These are phyloP conservation scores for Pilatotrama ljubarskyi DNA, from an alignment of 768 basidiomycete species.

Conservation along the genomic window DNA sequence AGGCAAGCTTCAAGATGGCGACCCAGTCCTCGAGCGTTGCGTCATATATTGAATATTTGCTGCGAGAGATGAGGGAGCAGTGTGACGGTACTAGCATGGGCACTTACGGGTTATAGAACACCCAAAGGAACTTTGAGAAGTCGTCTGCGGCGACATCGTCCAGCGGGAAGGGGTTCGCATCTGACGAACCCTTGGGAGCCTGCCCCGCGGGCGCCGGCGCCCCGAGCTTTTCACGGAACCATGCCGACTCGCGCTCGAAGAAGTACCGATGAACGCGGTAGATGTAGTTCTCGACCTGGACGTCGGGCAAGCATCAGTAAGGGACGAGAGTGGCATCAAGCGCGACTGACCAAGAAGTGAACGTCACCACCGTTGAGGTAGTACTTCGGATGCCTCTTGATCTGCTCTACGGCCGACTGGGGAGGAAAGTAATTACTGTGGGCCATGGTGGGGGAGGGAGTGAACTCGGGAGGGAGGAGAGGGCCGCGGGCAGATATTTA, in stretches of 20 bases:
- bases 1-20: constrained; percentile 51
- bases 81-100: not conserved
- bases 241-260: constrained; percentile 34
- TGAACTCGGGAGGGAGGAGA: constrained; percentile 8
- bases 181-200: constrained; percentile 30
- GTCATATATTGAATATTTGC: constrained; percentile 56
- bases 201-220: constrained; percentile 22
- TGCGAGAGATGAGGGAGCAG: constrained; percentile 28
- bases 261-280: constrained; percentile 34
- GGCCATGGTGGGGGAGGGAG: constrained; percentile 21
- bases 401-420: constrained; percentile 28
- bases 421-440: constrained; percentile 13
- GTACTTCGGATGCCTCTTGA: constrained; percentile 38
- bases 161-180: constrained; percentile 32
- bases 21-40: constrained; percentile 54
- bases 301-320: not conserved
- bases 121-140: constrained; percentile 35
- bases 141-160: constrained; percentile 29
- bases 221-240: constrained; percentile 28
- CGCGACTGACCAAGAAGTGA: constrained; percentile 44
- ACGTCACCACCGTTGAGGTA: constrained; percentile 58
- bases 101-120: constrained; percentile 37
- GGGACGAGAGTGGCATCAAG: not conserved
- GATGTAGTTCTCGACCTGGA: constrained; percentile 29
- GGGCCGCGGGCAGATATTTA: constrained; percentile 20